Conservation (phyloP, 768 basidiomycete species). For the Tricholomella constricta region DNA sequence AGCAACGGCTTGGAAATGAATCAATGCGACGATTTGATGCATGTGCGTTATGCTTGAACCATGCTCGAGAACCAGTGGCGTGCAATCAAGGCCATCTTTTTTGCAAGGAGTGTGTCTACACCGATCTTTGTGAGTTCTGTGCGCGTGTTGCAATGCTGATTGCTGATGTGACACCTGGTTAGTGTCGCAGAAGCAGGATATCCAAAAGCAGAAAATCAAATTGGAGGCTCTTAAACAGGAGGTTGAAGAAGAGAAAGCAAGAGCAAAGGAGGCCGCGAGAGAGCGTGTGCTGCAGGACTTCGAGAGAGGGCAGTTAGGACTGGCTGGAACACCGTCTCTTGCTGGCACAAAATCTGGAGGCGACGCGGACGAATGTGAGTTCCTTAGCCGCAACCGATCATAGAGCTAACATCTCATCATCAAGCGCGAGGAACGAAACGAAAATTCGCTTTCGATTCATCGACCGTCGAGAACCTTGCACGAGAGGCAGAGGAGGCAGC, state of each 20-base stretch:
- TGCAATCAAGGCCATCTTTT: constrained; percentile 90
- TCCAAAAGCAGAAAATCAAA: constrained; percentile 85
- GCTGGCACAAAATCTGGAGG: constrained; percentile 42
- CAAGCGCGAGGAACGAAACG: constrained; percentile 71
- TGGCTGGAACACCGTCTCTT: constrained; percentile 48
- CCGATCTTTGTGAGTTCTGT: constrained; percentile 68
- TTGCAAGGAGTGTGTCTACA: constrained; percentile 93
- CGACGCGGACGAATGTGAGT: constrained; percentile 36
- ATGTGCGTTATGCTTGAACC: constrained; percentile 85
- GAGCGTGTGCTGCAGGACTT: constrained; percentile 91
- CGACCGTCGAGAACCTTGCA: constrained; percentile 68
- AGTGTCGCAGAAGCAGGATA: constrained; percentile 91
- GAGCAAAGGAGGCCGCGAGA: constrained; percentile 71
- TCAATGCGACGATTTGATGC: constrained; percentile 92
- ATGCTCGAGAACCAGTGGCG: constrained; percentile 79
- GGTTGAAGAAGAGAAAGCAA: constrained; percentile 76
- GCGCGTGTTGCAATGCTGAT: not conserved
- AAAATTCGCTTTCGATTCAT: constrained; percentile 82
- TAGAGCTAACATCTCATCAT: not conserved
- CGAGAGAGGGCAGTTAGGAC: constrained; percentile 79
- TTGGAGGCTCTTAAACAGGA: constrained; percentile 75
- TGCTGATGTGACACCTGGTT: constrained; percentile 16
- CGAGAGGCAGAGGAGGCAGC: constrained; percentile 89
- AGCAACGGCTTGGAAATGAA: constrained; percentile 87
- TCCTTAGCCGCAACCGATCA: not conserved